Evolutionary conservation across 1,139 yeast species (phyloP).

Genomic region (Suzukiozyma palmioleophila): DNA sequence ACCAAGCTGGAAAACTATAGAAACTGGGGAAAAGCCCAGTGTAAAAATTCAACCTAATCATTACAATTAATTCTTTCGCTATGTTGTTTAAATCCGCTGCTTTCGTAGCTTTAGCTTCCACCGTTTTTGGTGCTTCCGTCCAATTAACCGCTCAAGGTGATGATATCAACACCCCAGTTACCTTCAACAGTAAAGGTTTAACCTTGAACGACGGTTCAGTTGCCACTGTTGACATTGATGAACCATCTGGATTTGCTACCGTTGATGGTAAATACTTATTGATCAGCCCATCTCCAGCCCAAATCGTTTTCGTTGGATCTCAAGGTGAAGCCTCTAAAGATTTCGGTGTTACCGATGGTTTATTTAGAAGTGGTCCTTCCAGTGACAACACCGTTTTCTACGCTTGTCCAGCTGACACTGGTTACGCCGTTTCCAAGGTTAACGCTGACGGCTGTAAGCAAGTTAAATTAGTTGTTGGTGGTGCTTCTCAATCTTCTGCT

Average conservation of each 20-base stretch:
- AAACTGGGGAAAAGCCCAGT: too few relatives aligned
- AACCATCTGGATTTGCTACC: constrained; percentile 26
- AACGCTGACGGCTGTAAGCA: constrained; percentile 12
- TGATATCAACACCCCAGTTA: constrained; percentile 19
- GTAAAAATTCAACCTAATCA: too few relatives aligned
- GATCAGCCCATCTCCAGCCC: constrained; percentile 13
- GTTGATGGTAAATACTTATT: constrained; percentile 15
- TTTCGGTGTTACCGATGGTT: constrained; percentile 24
- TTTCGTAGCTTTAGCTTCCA: neutral
- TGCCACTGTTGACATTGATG: constrained; percentile 21
- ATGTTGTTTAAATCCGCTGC: constrained; percentile 1
- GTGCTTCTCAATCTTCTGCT: constrained; percentile 8
- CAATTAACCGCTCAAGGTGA: constrained; percentile 24
- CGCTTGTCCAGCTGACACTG: constrained; percentile 20
- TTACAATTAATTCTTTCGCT: neutral
- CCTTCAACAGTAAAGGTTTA: constrained; percentile 12
- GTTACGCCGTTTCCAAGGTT: constrained; percentile 9
- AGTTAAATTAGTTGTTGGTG: constrained; percentile 14
- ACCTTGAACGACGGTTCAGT: constrained; percentile 16
- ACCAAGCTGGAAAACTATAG: too few relatives aligned
- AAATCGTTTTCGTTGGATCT: constrained; percentile 11
- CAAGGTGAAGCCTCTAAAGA: constrained; percentile 19
- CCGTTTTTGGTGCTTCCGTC: constrained; percentile 8
- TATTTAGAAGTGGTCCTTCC: constrained; percentile 19
- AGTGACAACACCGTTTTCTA: constrained; percentile 16